Evolutionary conservation across 1,139 yeast species (phyloP), one percentile per base, ranked within the genome.

Genomic region (Kurtzmaniella quercitrusa): DNA sequence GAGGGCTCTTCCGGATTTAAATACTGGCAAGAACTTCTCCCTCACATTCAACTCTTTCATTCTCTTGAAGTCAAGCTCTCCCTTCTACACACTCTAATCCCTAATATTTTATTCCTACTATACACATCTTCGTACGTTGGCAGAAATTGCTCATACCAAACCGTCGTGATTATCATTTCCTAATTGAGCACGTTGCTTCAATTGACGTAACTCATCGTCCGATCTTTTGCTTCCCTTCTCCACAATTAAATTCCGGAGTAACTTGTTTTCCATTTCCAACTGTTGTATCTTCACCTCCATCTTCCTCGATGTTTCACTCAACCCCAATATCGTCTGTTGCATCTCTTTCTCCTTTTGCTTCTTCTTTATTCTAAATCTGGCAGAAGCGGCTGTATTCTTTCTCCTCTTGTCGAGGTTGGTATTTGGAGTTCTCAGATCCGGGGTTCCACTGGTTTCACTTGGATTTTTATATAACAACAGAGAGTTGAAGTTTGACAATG

Each of bases 221-320:
- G 68, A 60, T 50, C 69, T 67, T 42, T 70, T 71, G 45, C 66
- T 63, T 1, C 77, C 75, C 57, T 76, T 82, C 56, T 85, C 93
- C 34, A 83, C 82, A 21, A 89, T 90, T 50, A 89, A 70, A 57
- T 83, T 84, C 58, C 85, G 77, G 49, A 89, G 84, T 62, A 62
- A 65, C 57, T 69, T 67, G 53, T 79, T 79, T 52, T 79, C 84
- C 79, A 77, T 74, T 54, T 78, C 81, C 50, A 79, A 58, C 51
- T 87, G 87, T 58, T 60, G 63, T 25, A 72, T 74, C 53, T 82
- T 81, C 46, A 73, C 64, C 58, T 87, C 93, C 50, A 86, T 73
- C 23, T 68, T 67, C 43, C 71, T 70, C 19, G 87, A 81, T 53
- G 78, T 62, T 29, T 84, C 87, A 52, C 77, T 78, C 49, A 89